Evolutionary conservation across 176 grass and related monocot genomes (phyloP).

Genomic region (Panicum miliaceum): DNA sequence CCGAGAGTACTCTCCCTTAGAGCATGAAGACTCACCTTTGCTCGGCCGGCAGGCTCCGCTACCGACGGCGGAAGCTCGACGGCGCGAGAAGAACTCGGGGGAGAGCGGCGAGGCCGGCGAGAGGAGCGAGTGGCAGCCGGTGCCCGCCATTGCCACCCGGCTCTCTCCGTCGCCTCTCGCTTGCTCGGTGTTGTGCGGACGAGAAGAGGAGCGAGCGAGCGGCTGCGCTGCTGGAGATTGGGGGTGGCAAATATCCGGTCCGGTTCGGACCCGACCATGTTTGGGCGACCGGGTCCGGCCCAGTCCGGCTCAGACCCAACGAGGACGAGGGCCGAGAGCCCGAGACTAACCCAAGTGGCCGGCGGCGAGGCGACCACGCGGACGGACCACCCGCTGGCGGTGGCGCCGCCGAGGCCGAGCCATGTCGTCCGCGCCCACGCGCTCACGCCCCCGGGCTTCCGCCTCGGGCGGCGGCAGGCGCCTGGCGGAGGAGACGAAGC

Average conservation of each 20-base stretch:
- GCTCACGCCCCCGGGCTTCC: background rate
- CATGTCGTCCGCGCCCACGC: constrained; percentile 24
- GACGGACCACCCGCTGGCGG: too few species aligned
- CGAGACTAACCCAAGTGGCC: background rate
- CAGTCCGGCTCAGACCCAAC: constrained; percentile 4
- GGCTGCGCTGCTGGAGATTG: constrained; percentile 13
- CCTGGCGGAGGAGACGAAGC: constrained; percentile 42
- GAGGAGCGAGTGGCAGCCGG: constrained; percentile 44
- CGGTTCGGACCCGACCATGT: background rate
- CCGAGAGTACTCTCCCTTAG: background rate
- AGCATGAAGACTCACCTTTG: constrained; percentile 3
- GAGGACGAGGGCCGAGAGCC: background rate
- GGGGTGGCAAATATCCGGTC: background rate
- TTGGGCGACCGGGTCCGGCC: background rate
- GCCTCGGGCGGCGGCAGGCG: background rate
- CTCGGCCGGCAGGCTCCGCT: background rate
- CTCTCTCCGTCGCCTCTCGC: constrained; percentile 8
- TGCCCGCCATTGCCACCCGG: constrained; percentile 31
- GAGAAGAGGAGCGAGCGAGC: constrained; percentile 13
- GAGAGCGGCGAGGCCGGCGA: constrained; percentile 14
- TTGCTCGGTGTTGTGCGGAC: constrained; percentile 36
- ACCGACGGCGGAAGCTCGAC: background rate
- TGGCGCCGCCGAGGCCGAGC: too few species aligned
- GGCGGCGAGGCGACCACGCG: too few species aligned
- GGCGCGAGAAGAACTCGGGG: background rate